Evolutionary conservation across 2,329 filamentous ascomycete species (phyloP).

Genomic region (Fusarium tuaranense): DNA sequence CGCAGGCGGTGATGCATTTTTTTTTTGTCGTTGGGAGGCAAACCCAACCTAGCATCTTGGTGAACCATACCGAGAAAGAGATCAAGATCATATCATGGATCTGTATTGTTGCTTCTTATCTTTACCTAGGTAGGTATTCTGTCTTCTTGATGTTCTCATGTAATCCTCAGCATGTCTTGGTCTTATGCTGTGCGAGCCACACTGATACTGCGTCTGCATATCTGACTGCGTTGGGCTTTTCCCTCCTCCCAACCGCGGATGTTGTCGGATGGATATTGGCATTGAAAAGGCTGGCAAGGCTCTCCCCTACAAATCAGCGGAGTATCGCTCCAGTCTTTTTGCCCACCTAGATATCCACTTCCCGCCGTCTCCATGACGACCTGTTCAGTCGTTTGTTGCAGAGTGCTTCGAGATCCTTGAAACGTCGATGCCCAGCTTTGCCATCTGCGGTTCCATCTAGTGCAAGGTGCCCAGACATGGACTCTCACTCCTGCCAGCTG

Average conservation of each 20-base stretch:
- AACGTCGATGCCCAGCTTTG: slow-evolving; percentile 7
- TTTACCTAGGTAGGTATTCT: neutral
- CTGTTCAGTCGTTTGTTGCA: slow-evolving; percentile 5
- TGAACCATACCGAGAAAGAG: slow-evolving; percentile 2
- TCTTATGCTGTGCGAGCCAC: neutral
- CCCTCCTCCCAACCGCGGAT: slow-evolving; percentile 33
- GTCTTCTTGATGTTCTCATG: neutral
- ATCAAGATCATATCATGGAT: slow-evolving; percentile 9
- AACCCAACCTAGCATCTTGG: slow-evolving; percentile 15
- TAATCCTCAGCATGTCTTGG: neutral
- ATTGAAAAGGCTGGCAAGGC: slow-evolving; percentile 19
- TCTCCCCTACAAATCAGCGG: slow-evolving; percentile 15
- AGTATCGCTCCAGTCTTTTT: slow-evolving; percentile 22
- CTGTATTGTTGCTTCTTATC: neutral
- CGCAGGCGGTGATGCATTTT: slow-evolving; percentile 26
- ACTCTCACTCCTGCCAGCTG: neutral
- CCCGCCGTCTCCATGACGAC: slow-evolving; percentile 40
- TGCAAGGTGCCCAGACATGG: neutral
- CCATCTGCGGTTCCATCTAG: neutral
- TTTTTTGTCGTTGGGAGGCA: slow-evolving; percentile 24
- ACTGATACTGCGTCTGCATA: neutral
- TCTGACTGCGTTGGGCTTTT: slow-evolving; percentile 13
- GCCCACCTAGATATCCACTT: slow-evolving; percentile 39
- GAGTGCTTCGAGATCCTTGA: slow-evolving; percentile 21
- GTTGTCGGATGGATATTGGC: slow-evolving; percentile 32